These are phyloP conservation scores for Cytospora schulzeri DNA, from an alignment of 2,329 filamentous ascomycete genomes.

Conservation along the genomic window DNA sequence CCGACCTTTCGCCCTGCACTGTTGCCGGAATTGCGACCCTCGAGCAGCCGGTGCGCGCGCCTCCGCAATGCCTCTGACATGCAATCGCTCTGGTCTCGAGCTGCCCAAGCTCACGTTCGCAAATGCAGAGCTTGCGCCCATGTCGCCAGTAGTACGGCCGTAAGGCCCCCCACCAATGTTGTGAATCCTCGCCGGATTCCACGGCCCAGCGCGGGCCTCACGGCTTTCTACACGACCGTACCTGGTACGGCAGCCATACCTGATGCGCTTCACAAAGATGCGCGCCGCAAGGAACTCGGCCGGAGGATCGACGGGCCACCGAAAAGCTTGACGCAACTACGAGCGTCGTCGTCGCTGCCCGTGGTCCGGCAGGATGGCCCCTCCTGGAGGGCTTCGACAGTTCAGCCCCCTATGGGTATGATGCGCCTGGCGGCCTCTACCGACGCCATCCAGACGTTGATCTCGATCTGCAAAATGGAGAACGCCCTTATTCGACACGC, in stretches of 20 bases:
- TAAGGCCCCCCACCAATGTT: conserved; percentile 51
- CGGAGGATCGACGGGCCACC: conserved; percentile 58
- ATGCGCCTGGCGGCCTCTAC: conserved; percentile 8
- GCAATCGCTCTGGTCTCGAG: conserved; percentile 70
- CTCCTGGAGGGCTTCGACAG: not conserved
- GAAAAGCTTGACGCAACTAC: conserved; percentile 45
- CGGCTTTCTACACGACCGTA: conserved; percentile 68
- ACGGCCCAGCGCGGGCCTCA: conserved; percentile 58
- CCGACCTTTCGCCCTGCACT: not conserved
- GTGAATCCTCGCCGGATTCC: conserved; percentile 47
- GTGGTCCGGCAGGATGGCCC: conserved; percentile 6
- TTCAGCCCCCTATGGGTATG: too few species aligned
- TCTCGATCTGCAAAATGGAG: conserved; percentile 29
- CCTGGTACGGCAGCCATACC: conserved; percentile 65
- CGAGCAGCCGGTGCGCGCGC: conserved; percentile 26
- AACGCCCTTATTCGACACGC: conserved; percentile 21
- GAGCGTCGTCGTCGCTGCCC: conserved; percentile 4
- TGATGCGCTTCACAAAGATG: conserved; percentile 62
- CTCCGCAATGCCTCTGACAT: conserved; percentile 52
- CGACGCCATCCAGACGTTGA: conserved; percentile 23
- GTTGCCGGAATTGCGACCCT: conserved; percentile 4
- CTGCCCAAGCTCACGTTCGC: conserved; percentile 64
- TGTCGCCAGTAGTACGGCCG: conserved; percentile 48
- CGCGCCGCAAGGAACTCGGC: conserved; percentile 62
- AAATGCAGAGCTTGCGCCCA: conserved; percentile 64